Base-by-base conservation (phyloP, 345 rosid genomes). In the Gossypium anomalum region DNA sequence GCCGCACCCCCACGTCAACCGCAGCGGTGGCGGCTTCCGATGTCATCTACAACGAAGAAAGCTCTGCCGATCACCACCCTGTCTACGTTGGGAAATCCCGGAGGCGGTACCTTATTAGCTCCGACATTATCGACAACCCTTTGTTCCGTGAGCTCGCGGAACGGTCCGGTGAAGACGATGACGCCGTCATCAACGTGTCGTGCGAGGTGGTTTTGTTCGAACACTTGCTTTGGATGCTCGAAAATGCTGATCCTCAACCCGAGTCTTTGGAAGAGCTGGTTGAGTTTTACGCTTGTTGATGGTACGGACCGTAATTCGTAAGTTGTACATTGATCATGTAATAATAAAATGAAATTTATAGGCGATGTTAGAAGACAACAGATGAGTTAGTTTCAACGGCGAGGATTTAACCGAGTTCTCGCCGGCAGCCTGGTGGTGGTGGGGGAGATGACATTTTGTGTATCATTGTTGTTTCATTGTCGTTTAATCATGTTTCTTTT, bases 141-240 rank as follows among this genome's bases (percentile, higher is more conserved):
- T 79, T 87, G 34, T 85, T 87, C 58, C 80, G 80, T 9, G 88
- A 87, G 29, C 84, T 87, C 29, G 84, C 87, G 22, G 83, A 77
- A 9, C 70, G 76, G 41, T 78, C 80, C 14, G 75, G 79, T 45
- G 82, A 78, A 53, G 73, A 83, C 65, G 86, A 85, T 62, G 71
- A 85, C 38, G 7, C 86, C 27, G 12, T 22, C 19, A 60, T 93
- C 29, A 82, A 74, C 34, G 90, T 94, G 11, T 81, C 90, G 2
- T 94, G 98, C 47, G 98, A 94, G 83, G 98, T 94, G 48, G 98
- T 94, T 7, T 67, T 93, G 90, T 93, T 93, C 81, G 98, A 93
- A 75, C 98, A 93, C 85, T 78, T 93, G 81, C 96, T 92, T 38
- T 94, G 98, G 98, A 94, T 94, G 98, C 81, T 94, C 9, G 97